Evolutionary conservation across 176 grass and related monocot species (phyloP), one percentile per base, ranked within the genome.

Genomic region (Eragrostis curvula): DNA sequence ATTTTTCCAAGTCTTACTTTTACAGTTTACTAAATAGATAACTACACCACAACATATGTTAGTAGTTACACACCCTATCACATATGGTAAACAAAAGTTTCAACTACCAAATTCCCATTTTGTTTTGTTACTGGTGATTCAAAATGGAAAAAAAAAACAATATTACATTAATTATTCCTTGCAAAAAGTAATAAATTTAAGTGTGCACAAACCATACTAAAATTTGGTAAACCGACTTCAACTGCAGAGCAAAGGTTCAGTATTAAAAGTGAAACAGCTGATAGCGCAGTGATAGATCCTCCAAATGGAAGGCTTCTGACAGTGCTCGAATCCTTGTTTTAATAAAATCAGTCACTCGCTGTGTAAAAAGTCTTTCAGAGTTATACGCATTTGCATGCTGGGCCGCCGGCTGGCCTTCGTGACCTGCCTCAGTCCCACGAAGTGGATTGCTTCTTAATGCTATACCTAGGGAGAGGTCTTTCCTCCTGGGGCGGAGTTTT

Each of bases 21-120:
- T 64, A 25, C 29, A 71, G 41, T 20, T 24, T 49, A 10, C 49
- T 66, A 47, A 53, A 48, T 14, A 70, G 15, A 76, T 51, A 64
- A 36, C 43, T 51, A 18, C 20, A 42, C 77, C 0, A 46, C 10
- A 78, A 64, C 56, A 47, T 66, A 44, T 55, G 15, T 45, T 30
- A 18, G 5, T n/a, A 92, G 73, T 87, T 84, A 71, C 23, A 25
- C 59, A 67, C 67, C 27, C 29, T 43, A n/a, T 79, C 25, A 20
- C 36, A 71, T 70, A 65, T 60, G 70, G 74, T 72, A 73, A 16
- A 12, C 39, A 47, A 1, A 44, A 68, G 82, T 71, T 67, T 79
- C 52, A 20, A 65, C 47, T 36, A 51, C 2, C 29, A 29, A 36
- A 66, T 51, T 11, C 45, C 8, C 12, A 41, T 83, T 88, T 40